A percentile compares a stretch with the other conserved stretches of the same genome.
Evolutionary conservation across 805 yeast genomes (phyloP).

Genomic region (Blastobotrys terrestris): DNA sequence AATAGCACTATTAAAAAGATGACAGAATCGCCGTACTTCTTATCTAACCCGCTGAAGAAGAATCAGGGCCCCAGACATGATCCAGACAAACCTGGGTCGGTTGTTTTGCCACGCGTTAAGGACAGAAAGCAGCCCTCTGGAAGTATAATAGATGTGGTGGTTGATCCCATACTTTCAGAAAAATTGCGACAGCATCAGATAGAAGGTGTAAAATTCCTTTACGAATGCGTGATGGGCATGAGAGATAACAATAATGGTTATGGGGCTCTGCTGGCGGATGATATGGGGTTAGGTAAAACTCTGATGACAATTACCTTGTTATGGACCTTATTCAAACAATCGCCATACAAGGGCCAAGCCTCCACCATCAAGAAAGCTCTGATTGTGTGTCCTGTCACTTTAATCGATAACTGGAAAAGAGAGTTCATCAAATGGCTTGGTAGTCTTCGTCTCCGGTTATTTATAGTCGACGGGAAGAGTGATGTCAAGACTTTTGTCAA

Average conservation of each 20-base stretch:
- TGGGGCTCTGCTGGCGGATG: constrained; percentile 91
- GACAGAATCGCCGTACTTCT: background rate
- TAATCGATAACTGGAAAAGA: constrained; percentile 78
- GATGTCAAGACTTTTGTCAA: constrained; percentile 53
- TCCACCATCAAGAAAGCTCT: constrained; percentile 52
- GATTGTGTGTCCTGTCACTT: constrained; percentile 87
- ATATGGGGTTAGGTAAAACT: constrained; percentile 94
- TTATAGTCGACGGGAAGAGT: constrained; percentile 51
- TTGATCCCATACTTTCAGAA: constrained; percentile 32
- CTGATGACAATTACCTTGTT: constrained; percentile 75
- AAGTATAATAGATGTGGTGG: constrained; percentile 28
- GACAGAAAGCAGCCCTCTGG: constrained; percentile 8
- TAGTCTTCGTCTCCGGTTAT: constrained; percentile 53
- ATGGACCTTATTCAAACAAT: constrained; percentile 65
- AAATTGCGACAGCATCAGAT: constrained; percentile 76
- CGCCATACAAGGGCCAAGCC: constrained; percentile 27
- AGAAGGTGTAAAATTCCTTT: constrained; percentile 76
- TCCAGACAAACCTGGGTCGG: constrained; percentile 24
- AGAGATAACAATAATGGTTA: constrained; percentile 38
- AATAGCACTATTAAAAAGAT: too few species aligned
- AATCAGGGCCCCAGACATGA: constrained; percentile 15
- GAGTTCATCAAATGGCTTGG: constrained; percentile 91
- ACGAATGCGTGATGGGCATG: constrained; percentile 75
- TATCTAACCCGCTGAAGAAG: background rate
- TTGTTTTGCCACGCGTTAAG: constrained; percentile 24